phyloP scores from a whole-genome alignment of 805 yeast species.

The Candida suzukii region DNA sequence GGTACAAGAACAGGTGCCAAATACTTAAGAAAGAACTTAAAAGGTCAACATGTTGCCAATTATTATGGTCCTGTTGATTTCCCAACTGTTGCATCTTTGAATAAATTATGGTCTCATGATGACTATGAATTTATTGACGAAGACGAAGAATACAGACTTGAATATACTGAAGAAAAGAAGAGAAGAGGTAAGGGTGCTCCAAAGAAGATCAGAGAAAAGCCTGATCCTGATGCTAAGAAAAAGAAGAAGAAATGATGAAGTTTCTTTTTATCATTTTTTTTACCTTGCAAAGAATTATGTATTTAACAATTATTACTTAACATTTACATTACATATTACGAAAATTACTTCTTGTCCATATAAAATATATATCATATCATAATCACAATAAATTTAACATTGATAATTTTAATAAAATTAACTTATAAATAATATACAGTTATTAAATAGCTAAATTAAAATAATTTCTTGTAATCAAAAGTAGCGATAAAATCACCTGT shows the following conservation, averaged over 20 bases:
- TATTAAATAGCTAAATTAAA: conserved; percentile 7
- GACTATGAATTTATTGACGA: conserved; percentile 48
- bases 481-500: conserved; percentile 22
- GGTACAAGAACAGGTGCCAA: conserved; percentile 66
- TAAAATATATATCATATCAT: too few relatives aligned
- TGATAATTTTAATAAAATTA: too few relatives aligned
- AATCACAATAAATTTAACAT: too few relatives aligned
- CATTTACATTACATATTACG: too few relatives aligned
- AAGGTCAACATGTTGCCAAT: conserved; percentile 61
- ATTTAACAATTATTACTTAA: too few relatives aligned
- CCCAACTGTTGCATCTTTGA: conserved; percentile 41
- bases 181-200: conserved; percentile 90
- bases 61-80: conserved; percentile 74
- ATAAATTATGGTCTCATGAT: conserved; percentile 17
- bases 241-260: conserved; percentile 20
- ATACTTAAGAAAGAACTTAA: conserved; percentile 56
- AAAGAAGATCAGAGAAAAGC: conserved; percentile 54
- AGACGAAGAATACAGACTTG: conserved; percentile 62
- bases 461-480: conserved; percentile 24
- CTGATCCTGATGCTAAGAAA: conserved; percentile 31
- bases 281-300: too few relatives aligned
- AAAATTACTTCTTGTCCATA: too few relatives aligned
- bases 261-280: too few relatives aligned
- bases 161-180: conserved; percentile 57
- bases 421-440: neutral